phyloP scores from a whole-genome alignment of 2,329 filamentous ascomycete species.

The Aureobasidium melanogenum region DNA sequence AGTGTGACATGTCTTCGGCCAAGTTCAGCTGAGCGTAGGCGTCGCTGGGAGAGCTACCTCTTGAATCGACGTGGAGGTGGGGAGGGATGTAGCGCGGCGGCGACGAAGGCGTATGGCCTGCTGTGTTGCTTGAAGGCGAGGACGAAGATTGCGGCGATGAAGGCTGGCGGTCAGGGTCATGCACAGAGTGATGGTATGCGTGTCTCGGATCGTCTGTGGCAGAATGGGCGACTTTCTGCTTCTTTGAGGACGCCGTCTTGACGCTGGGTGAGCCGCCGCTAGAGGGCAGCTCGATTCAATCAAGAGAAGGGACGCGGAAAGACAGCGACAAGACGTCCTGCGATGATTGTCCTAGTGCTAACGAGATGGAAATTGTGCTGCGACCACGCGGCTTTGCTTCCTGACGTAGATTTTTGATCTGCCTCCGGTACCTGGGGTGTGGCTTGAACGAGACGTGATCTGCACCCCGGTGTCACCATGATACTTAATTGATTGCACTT shows the following conservation, averaged over 20 bases:
- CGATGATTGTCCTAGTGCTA: not conserved
- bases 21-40: conserved; percentile 45
- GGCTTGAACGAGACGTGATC: conserved; percentile 1
- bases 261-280: conserved; percentile 15
- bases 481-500: no score
- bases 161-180: conserved; percentile 15
- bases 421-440: conserved; percentile 4
- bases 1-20: conserved; percentile 34
- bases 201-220: conserved; percentile 16
- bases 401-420: conserved; percentile 1
- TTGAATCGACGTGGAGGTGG: conserved; percentile 36
- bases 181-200: conserved; percentile 15
- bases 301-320: not conserved
- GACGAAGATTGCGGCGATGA: conserved; percentile 17
- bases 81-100: conserved; percentile 45
- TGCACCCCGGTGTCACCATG: not conserved
- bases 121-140: conserved; percentile 14
- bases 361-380: not conserved
- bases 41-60: conserved; percentile 36
- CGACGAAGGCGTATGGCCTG: conserved; percentile 16
- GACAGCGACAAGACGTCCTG: not conserved
- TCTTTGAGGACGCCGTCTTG: conserved; percentile 29
- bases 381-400: not conserved
- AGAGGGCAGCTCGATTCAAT: conserved; percentile 12
- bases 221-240: conserved; percentile 36